Base-by-base conservation (phyloP, 495 filamentous ascomycete genomes). In the Chaetomium tenue region DNA sequence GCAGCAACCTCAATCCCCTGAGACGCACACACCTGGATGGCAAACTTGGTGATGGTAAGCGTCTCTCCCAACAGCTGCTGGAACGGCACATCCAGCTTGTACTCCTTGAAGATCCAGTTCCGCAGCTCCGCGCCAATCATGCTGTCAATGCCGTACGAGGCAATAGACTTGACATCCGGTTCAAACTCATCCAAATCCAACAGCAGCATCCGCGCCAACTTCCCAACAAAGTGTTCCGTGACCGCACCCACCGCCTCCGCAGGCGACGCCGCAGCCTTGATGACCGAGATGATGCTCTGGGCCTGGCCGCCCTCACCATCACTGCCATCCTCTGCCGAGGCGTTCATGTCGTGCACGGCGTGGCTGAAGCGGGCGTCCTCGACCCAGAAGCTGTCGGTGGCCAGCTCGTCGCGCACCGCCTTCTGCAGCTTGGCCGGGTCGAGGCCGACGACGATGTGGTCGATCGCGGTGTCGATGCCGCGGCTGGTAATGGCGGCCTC, bases 111-210 rank as follows among this genome's bases (percentile, higher is more conserved):
- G 25, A 79, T 60, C 81, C 80, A 83, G 18, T 70, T 80, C 22
- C 80, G 62, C 54, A 83, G 60, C 70, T 83, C 81, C 1, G 76
- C 75, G 22, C 72, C 77, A 53, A 81, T 74, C 81, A 83, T 78
- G 65, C 73, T 78, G 63, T 84, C 80, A 18, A 83, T 40, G 22
- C 80, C 80, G 55, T 78, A 81, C 15, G 52, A 52, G 3, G 48
- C 48, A 15, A 52, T 52, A 2, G 48, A 52, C 23, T 20, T 74
- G 8, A 30, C 66, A 13, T 68, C 59, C n/a, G 58, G 22, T 20
- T 76, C 68, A 47, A 76, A 66, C 16, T 66, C 65, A 20, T 72
- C 72, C 16, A 50, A 52, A 40, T 60, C 44, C 11, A 47, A 4
- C 44, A 47, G 5, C 44, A 47, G n/a, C 44, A 47, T 47, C 9